Evolutionary conservation across 768 basidiomycete genomes (phyloP).

Genomic region (Thelephora ganbajun): DNA sequence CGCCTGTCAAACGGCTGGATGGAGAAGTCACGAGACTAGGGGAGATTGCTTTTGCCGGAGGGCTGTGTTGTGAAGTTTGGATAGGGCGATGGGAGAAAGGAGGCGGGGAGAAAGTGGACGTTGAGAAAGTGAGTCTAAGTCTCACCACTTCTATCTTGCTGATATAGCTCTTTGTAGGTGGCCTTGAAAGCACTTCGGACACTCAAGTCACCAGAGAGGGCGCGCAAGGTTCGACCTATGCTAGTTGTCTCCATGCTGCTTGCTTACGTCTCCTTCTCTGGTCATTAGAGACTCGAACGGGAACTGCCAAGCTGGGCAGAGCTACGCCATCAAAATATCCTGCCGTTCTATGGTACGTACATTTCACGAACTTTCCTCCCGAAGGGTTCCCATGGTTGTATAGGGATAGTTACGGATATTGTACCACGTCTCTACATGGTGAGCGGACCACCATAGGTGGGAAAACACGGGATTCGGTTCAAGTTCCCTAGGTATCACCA

Average conservation of each 20-base stretch:
- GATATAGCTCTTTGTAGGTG: slow-evolving; percentile 22
- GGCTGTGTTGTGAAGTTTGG: slow-evolving; percentile 41
- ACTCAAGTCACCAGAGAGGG: slow-evolving; percentile 28
- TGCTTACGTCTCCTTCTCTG: background rate
- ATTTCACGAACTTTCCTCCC: too few relatives aligned
- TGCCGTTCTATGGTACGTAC: slow-evolving; percentile 30
- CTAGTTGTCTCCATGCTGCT: background rate
- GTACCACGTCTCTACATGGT: slow-evolving; percentile 38
- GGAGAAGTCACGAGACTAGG: slow-evolving; percentile 31
- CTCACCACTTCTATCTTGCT: background rate
- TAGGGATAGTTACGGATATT: slow-evolving; percentile 35
- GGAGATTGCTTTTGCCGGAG: slow-evolving; percentile 32
- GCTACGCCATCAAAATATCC: slow-evolving; percentile 35
- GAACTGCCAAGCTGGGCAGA: slow-evolving; percentile 42
- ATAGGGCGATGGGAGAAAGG: slow-evolving; percentile 40
- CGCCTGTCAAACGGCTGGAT: slow-evolving; percentile 36
- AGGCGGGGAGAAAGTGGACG: background rate
- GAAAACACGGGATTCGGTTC: background rate
- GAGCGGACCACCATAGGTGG: slow-evolving; percentile 4
- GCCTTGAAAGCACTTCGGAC: slow-evolving; percentile 42
- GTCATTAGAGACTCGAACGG: slow-evolving; percentile 35
- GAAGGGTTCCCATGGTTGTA: too few relatives aligned
- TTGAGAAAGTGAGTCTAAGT: slow-evolving; percentile 26
- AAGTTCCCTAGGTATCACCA: slow-evolving; percentile 33
- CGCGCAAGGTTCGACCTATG: slow-evolving; percentile 15